These are phyloP conservation scores for Kwoniella shandongensis DNA, from an alignment of 768 basidiomycete species.

Conservation along the genomic window DNA sequence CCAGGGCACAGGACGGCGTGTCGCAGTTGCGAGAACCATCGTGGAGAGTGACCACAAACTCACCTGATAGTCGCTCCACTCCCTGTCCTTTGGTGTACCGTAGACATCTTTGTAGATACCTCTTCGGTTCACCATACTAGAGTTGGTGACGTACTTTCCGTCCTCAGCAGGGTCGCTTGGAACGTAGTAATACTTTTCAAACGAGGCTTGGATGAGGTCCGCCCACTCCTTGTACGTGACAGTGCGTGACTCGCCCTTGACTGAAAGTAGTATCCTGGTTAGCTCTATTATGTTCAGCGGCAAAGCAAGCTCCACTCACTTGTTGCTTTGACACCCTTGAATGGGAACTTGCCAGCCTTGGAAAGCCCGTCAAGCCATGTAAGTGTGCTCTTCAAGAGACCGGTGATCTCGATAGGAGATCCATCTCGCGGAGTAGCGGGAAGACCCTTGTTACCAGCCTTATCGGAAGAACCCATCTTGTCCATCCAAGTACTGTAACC, in stretches of 20 bases:
- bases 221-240: slow-evolving; percentile 91
- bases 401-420: slow-evolving; percentile 92
- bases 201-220: slow-evolving; percentile 75
- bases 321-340: slow-evolving; percentile 78
- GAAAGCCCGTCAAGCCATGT: slow-evolving; percentile 79
- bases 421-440: slow-evolving; percentile 98
- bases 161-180: slow-evolving; percentile 78
- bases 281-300: too few relatives aligned
- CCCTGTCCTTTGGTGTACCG: slow-evolving; percentile 78
- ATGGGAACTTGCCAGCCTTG: slow-evolving; percentile 71
- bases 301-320: slow-evolving; percentile 66
- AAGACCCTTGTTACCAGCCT: slow-evolving; percentile 87
- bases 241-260: slow-evolving; percentile 65
- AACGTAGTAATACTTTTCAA: slow-evolving; percentile 88
- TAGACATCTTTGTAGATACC: slow-evolving; percentile 99
- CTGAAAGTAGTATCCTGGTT: slow-evolving; percentile 55
- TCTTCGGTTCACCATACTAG: slow-evolving; percentile 74
- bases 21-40: background rate
- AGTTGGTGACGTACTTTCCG: slow-evolving; percentile 65
- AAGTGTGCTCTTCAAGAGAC: slow-evolving; percentile 85
- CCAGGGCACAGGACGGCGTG: too few relatives aligned
- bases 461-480: slow-evolving; percentile 92
- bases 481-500: slow-evolving; percentile 58
- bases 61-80: slow-evolving; percentile 94
- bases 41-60: slow-evolving; percentile 8